Base-by-base conservation (phyloP, 1,284 basidiomycete species). In the Pascua guehoae region DNA sequence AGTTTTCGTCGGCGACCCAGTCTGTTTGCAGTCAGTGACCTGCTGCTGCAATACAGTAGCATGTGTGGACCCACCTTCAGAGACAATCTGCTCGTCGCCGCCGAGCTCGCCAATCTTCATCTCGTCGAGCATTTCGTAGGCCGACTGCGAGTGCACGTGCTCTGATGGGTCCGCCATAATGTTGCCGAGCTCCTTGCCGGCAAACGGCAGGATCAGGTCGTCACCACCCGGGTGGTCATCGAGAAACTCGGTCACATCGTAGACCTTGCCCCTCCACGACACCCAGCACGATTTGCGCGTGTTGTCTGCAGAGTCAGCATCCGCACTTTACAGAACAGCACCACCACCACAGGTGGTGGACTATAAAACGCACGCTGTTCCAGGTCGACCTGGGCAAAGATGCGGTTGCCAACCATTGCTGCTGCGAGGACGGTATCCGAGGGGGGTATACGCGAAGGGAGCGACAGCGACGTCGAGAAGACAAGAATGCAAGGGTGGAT, bases 91-190 rank as follows among this genome's bases (percentile, higher is more conserved):
- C 67, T 88, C 87, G n/a, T 84, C 85, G 0, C 81, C 82, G 5
- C 90, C 91, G 49, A 96, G 68, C 63, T 86, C 83, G 32, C 93
- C 93, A 70, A 96, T 83, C 54, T 84, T 64, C 73, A 89, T 91
- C 73, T 96, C 93, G 36, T 88, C 85, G 69, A 99, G 75, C 85
- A 99, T 89, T 46, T 89, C 88, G 73, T 91, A 98, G 0, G 95
- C 96, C 5, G 88, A 85, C 32, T 90, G 86, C 2, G 91, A 94
- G 76, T 98, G 96, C n/a, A 87, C 86, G 76, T 98, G 96, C 69
- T 89, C 86, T n/a, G 81, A 71, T 58, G 83, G 79, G 76, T 96
- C 88, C 68, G 83, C 83, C 95, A 98, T 98, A 60, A 86, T 80
- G 16, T 78, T 79, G 40, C 83, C 87, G 53, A 98, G 83, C 72